Base-by-base conservation (phyloP, 371 early-diverging fungal species). In the Zychaea mexicana region DNA sequence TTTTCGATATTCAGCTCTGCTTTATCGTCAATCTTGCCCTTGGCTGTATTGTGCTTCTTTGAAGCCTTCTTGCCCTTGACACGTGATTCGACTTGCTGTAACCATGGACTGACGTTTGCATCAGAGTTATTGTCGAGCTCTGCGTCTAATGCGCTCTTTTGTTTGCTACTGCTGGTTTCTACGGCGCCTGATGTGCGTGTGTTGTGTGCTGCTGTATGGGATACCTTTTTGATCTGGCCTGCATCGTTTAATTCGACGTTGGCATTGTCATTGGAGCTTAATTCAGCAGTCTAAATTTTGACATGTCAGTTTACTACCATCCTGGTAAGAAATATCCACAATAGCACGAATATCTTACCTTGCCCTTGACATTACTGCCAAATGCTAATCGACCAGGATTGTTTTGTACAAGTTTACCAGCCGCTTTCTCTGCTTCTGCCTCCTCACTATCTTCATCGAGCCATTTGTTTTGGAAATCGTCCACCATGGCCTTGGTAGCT, bases 301-400 rank as follows among this genome's bases (percentile, higher is more conserved):
- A n/a, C n/a, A n/a, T n/a, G n/a, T n/a, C n/a, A n/a, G n/a, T n/a
- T n/a, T n/a, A n/a, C n/a, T n/a, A n/a, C n/a, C n/a, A n/a, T n/a
- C n/a, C n/a, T n/a, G n/a, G n/a, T n/a, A n/a, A n/a, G n/a, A n/a
- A n/a, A n/a, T n/a, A n/a, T n/a, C n/a, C n/a, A 52, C 12, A 61
- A 38, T 19, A 61, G 2, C 19, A 17, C 19, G 61, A 36, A 36
- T 21, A 19, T 22, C 19, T n/a, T 33, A 58, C n/a, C 30, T 58
- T 28, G 22, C 21, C 22, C 24, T 38, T 73, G 66, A 56, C 72
- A 57, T 67, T 71, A 42, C n/a, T n/a, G n/a, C 87, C 81, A 84
- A 84, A 88, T 55, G 79, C 76, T 82, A 87, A 81, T 47, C 90
- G 79, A 55, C 89, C 89, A 30, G 83, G 84, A 60, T 85, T 82